Evolutionary conservation across 148 eudicot species (phyloP), one percentile per base, ranked within the genome.

Genomic region (Vaccinium vitisidaea): DNA sequence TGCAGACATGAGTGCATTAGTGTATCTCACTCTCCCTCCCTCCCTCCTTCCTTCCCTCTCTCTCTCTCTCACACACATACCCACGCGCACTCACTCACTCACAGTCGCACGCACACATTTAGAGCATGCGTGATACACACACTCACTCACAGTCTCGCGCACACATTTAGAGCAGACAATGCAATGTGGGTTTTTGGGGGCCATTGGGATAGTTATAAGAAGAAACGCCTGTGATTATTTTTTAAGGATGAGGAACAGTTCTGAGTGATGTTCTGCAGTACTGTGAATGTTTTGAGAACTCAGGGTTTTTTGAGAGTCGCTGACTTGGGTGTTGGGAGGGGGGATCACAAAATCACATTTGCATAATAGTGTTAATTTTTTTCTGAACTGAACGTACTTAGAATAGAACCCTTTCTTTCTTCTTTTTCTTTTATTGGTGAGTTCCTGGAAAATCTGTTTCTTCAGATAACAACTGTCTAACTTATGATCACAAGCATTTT

Each of bases 1-100:
- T 58, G 89, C 92, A 14, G 99, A 97, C 91, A 74, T 97, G 98
- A 97, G 99, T 89, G 98, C 98, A 53, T 85, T 95, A 87, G 96
- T 97, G 99, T 97, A 91, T 55, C 85, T 87, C 82, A 83, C 86
- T 87, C 87, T 83, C 74, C 80, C 84, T 89, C 80, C 70, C 84
- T 81, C 87, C 53, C 36, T 56, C 80, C 61, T 75, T 73, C 73
- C 0, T 36, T 10, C 71, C 4, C 63, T 0, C 36, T 1, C 73
- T 0, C 71, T 1, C 27, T 0, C 12, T 0, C 67, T 19, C 18
- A 9, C 54, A 48, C 82, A 30, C 85, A 49, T 49, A 50, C 77
- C 0, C 84, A 27, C 84, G 25, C 83, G 6, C 75, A 46, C 50
- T 4, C 13, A 13, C 12, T 56, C 15, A 4, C 46, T n/a, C 4